Evolutionary conservation across 192 early-diverging fungal genomes (phyloP).

Genomic region (Dissophora globulifera): DNA sequence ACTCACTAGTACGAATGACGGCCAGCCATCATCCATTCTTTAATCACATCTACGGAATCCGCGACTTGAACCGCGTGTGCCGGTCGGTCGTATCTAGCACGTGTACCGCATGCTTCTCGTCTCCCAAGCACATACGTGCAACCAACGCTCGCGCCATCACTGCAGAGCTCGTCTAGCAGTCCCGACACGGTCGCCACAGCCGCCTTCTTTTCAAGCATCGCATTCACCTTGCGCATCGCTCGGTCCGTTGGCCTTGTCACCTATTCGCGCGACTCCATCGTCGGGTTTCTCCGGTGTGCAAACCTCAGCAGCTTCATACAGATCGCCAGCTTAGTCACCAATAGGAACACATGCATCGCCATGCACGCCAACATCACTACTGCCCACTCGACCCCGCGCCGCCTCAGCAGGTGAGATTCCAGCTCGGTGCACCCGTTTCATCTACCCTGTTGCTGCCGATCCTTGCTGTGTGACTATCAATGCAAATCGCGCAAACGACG

Average conservation of each 20-base stretch:
- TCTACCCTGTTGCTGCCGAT: background rate
- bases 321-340: constrained; percentile 77
- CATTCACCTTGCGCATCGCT: constrained; percentile 43
- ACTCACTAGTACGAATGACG: too few relatives aligned
- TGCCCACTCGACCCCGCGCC: constrained; percentile 55
- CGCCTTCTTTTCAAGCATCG: constrained; percentile 53
- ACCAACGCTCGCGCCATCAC: constrained; percentile 36
- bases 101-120: constrained; percentile 65
- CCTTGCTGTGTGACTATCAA: constrained; percentile 7
- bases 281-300: constrained; percentile 72
- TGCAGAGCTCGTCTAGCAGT: constrained; percentile 53
- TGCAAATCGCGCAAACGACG: constrained; percentile 28
- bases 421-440: constrained; percentile 15
- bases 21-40: too few relatives aligned
- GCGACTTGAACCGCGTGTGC: constrained; percentile 89
- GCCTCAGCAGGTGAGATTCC: constrained; percentile 32
- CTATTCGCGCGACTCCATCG: constrained; percentile 63
- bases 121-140: constrained; percentile 45
- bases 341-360: constrained; percentile 63
- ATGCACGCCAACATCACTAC: constrained; percentile 54
- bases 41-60: constrained; percentile 93
- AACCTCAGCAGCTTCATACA: constrained; percentile 78
- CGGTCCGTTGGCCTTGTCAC: constrained; percentile 57
- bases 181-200: constrained; percentile 25
- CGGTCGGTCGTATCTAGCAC: constrained; percentile 87